These are phyloP conservation scores for Stygiomarasmius scandens DNA, from an alignment of 1,284 basidiomycete genomes.

Conservation along the genomic window DNA sequence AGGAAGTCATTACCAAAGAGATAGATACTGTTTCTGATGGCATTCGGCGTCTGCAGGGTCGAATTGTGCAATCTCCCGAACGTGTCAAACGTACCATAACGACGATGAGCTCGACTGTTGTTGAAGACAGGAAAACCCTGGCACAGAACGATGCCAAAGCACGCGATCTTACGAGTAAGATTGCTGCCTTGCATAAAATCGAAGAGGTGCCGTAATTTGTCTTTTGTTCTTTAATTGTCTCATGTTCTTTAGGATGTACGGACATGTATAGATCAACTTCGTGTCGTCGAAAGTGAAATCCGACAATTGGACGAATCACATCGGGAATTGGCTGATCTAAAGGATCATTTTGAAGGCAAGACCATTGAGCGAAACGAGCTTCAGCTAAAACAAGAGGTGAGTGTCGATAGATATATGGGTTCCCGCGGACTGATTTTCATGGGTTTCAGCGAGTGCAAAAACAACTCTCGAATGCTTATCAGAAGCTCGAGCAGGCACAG, in stretches of 20 bases:
- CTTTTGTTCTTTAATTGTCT: neutral
- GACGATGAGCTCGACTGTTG: constrained; percentile 64
- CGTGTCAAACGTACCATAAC: constrained; percentile 79
- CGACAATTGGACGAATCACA: constrained; percentile 60
- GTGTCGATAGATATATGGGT: constrained; percentile 16
- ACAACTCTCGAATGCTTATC: constrained; percentile 75
- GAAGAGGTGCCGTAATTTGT: constrained; percentile 60
- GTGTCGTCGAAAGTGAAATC: constrained; percentile 72
- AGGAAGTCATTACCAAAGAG: constrained; percentile 65
- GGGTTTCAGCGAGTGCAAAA: constrained; percentile 66
- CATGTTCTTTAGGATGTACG: constrained; percentile 57
- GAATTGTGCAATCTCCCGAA: constrained; percentile 88
- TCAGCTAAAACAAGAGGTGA: constrained; percentile 65
- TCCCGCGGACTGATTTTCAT: neutral
- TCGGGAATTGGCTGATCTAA: constrained; percentile 65
- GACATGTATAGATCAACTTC: constrained; percentile 68
- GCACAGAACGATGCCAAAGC: constrained; percentile 68
- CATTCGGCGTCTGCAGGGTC: constrained; percentile 61
- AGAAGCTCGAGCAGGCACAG: constrained; percentile 76
- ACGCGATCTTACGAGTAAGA: constrained; percentile 75
- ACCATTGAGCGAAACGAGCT: constrained; percentile 73
- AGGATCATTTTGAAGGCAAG: constrained; percentile 69
- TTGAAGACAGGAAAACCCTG: constrained; percentile 65
- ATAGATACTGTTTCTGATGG: constrained; percentile 58
- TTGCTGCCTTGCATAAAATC: constrained; percentile 68